phyloP scores from a whole-genome alignment of 805 yeast genomes.

The Lipomyces starkeyi region DNA sequence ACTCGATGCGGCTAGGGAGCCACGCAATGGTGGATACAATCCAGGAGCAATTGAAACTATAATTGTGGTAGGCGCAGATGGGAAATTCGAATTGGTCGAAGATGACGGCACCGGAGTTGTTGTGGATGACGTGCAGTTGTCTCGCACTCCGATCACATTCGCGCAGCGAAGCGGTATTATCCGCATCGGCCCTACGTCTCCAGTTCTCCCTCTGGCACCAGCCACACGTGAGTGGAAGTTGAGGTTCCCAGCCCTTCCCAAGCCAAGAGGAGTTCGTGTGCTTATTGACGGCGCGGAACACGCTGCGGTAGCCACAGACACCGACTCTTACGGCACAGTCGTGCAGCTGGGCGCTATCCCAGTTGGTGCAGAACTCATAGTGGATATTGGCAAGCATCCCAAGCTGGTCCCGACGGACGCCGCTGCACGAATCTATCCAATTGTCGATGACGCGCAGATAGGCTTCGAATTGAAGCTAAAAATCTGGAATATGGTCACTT shows the following conservation, averaged over 20 bases:
- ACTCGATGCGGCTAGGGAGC: slow-evolving; percentile 3
- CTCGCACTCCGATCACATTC: slow-evolving; percentile 7
- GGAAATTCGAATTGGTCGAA: slow-evolving; percentile 3
- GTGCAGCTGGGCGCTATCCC: not conserved
- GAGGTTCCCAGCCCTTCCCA: slow-evolving; percentile 10
- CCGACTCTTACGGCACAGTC: not conserved
- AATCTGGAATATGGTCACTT: slow-evolving; percentile 1
- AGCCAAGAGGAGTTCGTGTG: not conserved
- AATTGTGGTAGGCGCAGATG: slow-evolving; percentile 6
- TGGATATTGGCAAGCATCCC: slow-evolving; percentile 9
- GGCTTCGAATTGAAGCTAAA: slow-evolving; percentile 1
- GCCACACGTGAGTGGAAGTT: not conserved
- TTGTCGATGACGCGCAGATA: slow-evolving; percentile 7
- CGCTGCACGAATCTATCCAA: slow-evolving; percentile 4
- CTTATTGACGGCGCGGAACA: not conserved
- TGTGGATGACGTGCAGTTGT: slow-evolving; percentile 4
- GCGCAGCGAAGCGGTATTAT: not conserved
- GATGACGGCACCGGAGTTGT: slow-evolving; percentile 4
- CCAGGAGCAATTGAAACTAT: slow-evolving; percentile 5
- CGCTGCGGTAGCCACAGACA: not conserved
- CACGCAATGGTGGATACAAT: slow-evolving; percentile 7
- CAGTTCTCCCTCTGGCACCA: not conserved
- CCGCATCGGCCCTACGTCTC: slow-evolving; percentile 5
- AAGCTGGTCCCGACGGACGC: slow-evolving; percentile 2
- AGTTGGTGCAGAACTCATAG: not conserved